A percentile compares a stretch with the other conserved stretches of the same genome.
phyloP scores from a whole-genome alignment of 2,329 filamentous ascomycete genomes.

The Phaeoacremonium minimum region DNA sequence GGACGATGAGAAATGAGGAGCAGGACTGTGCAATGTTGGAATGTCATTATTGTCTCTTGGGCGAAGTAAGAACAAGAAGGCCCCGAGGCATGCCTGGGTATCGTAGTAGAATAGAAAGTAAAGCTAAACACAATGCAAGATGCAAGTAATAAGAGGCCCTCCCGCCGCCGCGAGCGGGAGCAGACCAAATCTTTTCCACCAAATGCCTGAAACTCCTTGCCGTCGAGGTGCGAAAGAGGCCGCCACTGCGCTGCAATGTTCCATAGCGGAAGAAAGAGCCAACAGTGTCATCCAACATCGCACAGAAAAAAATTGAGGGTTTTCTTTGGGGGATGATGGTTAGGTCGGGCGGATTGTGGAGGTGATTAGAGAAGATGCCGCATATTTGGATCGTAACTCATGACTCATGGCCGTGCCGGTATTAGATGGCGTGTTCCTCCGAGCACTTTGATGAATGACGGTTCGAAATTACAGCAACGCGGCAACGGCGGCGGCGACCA shows the following conservation, averaged over 20 bases:
- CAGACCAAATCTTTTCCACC: background rate
- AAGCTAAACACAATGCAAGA: no score
- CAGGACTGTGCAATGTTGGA: background rate
- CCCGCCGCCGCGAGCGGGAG: background rate
- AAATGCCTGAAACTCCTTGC: background rate
- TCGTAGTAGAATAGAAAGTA: background rate
- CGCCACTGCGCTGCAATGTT: background rate
- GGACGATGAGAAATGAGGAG: background rate
- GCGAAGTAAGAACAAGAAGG: background rate
- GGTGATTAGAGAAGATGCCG: no score
- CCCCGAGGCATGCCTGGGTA: background rate
- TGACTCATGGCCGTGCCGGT: background rate
- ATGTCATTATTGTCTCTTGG: background rate
- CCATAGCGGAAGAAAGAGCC: background rate
- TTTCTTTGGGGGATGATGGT: background rate
- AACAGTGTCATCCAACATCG: background rate
- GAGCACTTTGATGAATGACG: background rate
- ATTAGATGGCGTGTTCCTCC: background rate
- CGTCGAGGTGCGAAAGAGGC: background rate
- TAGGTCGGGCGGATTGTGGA: background rate
- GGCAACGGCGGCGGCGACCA: slow-evolving; percentile 18
- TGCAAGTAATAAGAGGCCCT: background rate
- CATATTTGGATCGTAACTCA: background rate
- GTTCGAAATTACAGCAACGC: slow-evolving; percentile 16
- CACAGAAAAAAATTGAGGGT: background rate